A percentile compares a stretch with the other conserved stretches of the same genome.
These are phyloP conservation scores for Sanghuangporus weigelae DNA, from an alignment of 1,284 basidiomycete genomes.

Conservation along the genomic window DNA sequence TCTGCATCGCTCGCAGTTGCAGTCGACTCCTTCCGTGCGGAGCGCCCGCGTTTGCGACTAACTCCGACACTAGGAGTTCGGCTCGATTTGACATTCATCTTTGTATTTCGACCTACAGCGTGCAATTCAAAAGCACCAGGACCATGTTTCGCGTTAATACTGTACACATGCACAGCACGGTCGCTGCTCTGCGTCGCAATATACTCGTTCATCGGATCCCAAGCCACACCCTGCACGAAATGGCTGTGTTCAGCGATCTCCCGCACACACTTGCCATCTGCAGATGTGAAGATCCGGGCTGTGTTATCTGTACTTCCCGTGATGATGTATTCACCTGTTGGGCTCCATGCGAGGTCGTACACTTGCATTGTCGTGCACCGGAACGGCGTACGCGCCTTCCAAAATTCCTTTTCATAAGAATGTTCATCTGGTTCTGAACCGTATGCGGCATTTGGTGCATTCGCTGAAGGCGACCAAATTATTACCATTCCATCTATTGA, in stretches of 20 bases:
- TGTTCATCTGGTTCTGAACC: conserved; percentile 80
- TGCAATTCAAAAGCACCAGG: conserved; percentile 77
- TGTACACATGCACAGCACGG: conserved; percentile 86
- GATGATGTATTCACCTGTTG: conserved; percentile 89
- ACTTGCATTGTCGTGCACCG: conserved; percentile 90
- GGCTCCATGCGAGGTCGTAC: conserved; percentile 97
- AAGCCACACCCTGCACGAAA: conserved; percentile 94
- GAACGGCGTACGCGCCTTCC: conserved; percentile 89
- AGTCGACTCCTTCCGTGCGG: conserved; percentile 66
- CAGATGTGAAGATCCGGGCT: conserved; percentile 77
- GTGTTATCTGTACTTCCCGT: conserved; percentile 96
- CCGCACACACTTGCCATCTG: conserved; percentile 80
- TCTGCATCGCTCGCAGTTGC: conserved; percentile 63
- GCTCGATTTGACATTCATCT: conserved; percentile 62
- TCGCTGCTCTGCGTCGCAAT: conserved; percentile 94
- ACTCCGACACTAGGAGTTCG: conserved; percentile 56
- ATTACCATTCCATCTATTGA: conserved; percentile 90
- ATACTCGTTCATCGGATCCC: conserved; percentile 94
- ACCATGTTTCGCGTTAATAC: conserved; percentile 62
- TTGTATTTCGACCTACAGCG: conserved; percentile 75
- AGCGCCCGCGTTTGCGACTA: conserved; percentile 42
- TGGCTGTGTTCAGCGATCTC: conserved; percentile 89
- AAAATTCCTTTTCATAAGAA: conserved; percentile 90
- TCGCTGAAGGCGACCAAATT: conserved; percentile 85
- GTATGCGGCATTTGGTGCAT: conserved; percentile 65